phyloP scores from a whole-genome alignment of 768 basidiomycete species.

The Mrakia gelida region DNA sequence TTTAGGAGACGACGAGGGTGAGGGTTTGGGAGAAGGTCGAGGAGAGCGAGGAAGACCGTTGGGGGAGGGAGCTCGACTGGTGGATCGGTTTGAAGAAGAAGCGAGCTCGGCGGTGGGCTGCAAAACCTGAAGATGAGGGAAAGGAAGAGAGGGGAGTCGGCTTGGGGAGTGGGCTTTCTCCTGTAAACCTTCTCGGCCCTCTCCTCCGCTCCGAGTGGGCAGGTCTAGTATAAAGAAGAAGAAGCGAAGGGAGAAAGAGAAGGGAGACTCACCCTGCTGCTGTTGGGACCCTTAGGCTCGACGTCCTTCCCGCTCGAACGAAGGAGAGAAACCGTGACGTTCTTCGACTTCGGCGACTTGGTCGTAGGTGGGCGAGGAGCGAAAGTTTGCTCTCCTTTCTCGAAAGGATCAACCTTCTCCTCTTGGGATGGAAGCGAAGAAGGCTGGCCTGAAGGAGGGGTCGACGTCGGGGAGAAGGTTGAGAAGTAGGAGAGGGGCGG shows the following conservation, averaged over 20 bases:
- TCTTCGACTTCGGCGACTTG: background rate
- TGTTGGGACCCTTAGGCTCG: constrained; percentile 3
- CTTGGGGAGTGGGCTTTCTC: no score
- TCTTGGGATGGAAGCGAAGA: background rate
- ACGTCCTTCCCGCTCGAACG: background rate
- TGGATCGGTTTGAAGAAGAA: background rate
- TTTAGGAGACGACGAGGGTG: background rate
- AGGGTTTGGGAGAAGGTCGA: background rate
- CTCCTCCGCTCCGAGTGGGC: no score
- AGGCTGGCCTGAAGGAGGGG: background rate
- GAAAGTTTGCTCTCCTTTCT: no score
- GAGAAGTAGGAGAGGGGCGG: background rate
- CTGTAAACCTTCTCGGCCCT: no score
- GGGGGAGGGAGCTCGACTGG: background rate
- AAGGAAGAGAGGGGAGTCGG: background rate
- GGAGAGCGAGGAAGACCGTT: constrained; percentile 5
- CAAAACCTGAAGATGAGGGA: background rate
- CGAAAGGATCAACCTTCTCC: constrained; percentile 7
- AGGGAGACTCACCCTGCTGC: background rate
- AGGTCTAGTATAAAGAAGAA: background rate
- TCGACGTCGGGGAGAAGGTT: background rate
- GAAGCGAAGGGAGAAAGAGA: background rate
- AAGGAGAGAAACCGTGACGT: background rate
- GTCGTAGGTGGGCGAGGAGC: background rate
- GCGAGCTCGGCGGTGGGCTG: background rate